Evolutionary conservation across 169 alveolate species (phyloP).

Genomic region (Theileria sp.): DNA sequence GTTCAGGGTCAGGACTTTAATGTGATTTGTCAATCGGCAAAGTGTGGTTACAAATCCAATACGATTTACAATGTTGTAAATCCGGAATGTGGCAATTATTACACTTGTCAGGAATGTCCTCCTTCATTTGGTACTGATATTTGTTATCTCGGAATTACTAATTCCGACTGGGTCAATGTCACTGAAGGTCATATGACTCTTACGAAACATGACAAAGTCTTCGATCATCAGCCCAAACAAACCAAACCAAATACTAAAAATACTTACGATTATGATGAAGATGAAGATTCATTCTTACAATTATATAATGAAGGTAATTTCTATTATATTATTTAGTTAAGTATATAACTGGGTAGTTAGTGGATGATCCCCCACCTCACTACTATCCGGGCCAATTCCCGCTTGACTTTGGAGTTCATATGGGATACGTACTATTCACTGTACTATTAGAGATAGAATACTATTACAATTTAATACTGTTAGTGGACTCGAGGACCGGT

Average conservation of each 20-base stretch:
- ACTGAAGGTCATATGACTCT: slow-evolving; percentile 29
- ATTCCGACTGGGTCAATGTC: slow-evolving; percentile 23
- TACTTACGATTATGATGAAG: slow-evolving; percentile 24
- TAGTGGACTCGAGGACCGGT: background rate
- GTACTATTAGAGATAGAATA: too few relatives aligned
- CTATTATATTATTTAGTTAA: too few relatives aligned
- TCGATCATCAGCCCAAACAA: background rate
- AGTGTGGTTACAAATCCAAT: slow-evolving; percentile 24
- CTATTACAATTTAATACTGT: background rate
- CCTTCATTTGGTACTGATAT: slow-evolving; percentile 34
- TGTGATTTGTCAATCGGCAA: slow-evolving; percentile 47
- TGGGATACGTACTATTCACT: too few relatives aligned
- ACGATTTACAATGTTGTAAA: slow-evolving; percentile 22
- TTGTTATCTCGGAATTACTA: slow-evolving; percentile 31
- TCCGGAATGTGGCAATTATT: slow-evolving; percentile 50
- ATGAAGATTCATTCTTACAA: slow-evolving; percentile 37
- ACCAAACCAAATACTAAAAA: background rate
- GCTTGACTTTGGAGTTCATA: too few relatives aligned
- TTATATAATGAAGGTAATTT: too few relatives aligned
- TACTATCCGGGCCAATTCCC: too few relatives aligned
- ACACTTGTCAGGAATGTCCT: slow-evolving; percentile 48
- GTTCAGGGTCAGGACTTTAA: slow-evolving; percentile 8
- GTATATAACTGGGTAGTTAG: too few relatives aligned
- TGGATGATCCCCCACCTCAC: too few relatives aligned
- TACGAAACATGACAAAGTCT: background rate